Conservation (phyloP, 176 grass and related monocot genomes). For the Chrysopogon serrulatus region DNA sequence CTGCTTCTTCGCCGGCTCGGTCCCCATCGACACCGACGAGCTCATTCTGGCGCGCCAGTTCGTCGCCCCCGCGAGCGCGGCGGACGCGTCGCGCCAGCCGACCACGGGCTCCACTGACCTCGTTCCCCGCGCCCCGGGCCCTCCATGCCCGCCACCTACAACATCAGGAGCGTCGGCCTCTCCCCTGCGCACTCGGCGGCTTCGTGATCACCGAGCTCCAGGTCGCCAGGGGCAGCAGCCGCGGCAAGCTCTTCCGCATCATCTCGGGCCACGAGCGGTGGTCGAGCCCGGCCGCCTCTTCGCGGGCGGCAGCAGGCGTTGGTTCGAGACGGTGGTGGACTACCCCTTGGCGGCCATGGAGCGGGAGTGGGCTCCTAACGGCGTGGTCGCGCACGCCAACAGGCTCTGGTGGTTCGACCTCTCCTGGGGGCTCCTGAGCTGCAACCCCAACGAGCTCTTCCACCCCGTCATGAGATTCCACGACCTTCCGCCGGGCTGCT, state of each 20-base stretch:
- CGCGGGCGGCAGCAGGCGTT: not conserved
- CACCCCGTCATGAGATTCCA: not conserved
- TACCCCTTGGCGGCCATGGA: not conserved
- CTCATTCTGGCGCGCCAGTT: not conserved
- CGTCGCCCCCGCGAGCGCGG: not conserved
- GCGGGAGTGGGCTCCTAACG: not conserved
- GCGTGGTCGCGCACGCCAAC: not conserved
- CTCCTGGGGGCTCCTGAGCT: not conserved
- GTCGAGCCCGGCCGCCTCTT: not conserved
- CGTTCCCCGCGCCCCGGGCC: not conserved
- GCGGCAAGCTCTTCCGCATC: not conserved
- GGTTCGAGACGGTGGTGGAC: not conserved
- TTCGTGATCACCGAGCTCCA: not conserved
- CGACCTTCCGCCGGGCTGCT: not conserved
- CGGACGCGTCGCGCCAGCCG: not conserved
- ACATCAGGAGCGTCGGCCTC: not conserved
- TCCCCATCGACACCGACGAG: not conserved
- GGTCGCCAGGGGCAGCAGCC: not conserved
- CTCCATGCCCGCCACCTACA: not conserved
- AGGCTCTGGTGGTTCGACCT: conserved; percentile 18
- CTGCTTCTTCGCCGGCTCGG: not conserved
- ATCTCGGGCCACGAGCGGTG: not conserved
- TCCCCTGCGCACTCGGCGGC: not conserved
- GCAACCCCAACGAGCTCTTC: not conserved
- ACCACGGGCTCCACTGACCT: not conserved